Base-by-base conservation (phyloP, 306 rosid species). In the Astragalus glycyphyllos region DNA sequence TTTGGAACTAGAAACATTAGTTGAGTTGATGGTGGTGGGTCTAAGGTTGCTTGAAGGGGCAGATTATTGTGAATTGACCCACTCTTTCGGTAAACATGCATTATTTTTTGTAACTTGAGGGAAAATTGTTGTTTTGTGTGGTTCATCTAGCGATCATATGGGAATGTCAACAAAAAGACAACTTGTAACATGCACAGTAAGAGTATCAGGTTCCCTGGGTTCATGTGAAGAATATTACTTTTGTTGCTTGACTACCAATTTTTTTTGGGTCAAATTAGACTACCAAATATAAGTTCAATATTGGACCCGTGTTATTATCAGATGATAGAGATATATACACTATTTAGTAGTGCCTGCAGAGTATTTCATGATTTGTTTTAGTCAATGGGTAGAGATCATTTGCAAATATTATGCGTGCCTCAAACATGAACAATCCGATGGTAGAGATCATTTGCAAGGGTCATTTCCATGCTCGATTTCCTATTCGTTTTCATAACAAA, bases 41-140 rank as follows among this genome's bases (percentile, higher is more conserved):
- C 66, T 69, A 53, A 58, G 67, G 84, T 73, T 77, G 83, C 81
- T 77, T 76, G 57, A 68, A 59, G 32, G 32, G 68, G 49, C 66
- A 66, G 31, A 73, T 68, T 77, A 71, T 70, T 69, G 68, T 62
- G 83, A 40, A 65, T 72, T 68, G 72, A 77, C 81, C 80, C 78
- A 66, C 75, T 56, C 73, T 79, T 77, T 64, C 41, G 57, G 72
- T 58, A 78, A 78, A 81, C 87, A 67, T 81, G 68, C 88, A 79
- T 86, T 89, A 84, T 81, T 82, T 86, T 86, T 77, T 85, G 88
- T 83, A 84, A 86, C 81, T 86, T 80, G 51, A 76, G 73, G 44
- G 57, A 61, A 29, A 62, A 1, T 58, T 48, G 62, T 75, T 58
- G 65, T 71, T 61, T 37, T 59, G 46, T 78, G 72, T 83, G 80